These are phyloP conservation scores for Pneumocystis murina DNA, from an alignment of 1,139 yeast genomes.

Conservation along the genomic window DNA sequence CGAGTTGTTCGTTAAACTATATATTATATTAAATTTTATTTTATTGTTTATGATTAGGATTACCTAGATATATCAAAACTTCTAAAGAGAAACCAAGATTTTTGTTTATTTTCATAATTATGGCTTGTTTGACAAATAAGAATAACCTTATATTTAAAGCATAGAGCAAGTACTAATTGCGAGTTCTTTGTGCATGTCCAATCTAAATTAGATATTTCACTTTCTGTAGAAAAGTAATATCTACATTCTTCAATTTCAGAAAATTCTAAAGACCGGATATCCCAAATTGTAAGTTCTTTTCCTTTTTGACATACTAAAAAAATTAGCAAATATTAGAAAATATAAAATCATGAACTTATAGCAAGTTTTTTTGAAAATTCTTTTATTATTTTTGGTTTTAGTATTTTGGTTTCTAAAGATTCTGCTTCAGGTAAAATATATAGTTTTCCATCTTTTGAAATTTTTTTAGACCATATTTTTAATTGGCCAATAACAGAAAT, in stretches of 20 bases:
- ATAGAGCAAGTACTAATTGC: slow-evolving; percentile 68
- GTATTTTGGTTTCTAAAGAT: slow-evolving; percentile 6
- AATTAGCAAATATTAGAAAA: not conserved
- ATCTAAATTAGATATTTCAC: slow-evolving; percentile 44
- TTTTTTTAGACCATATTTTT: not conserved
- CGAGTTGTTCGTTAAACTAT: slow-evolving; percentile 43
- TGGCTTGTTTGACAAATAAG: slow-evolving; percentile 70
- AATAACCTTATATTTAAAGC: slow-evolving; percentile 47
- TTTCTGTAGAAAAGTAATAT: slow-evolving; percentile 26
- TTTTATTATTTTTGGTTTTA: slow-evolving; percentile 13
- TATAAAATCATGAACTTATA: slow-evolving; percentile 1
- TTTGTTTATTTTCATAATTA: slow-evolving; percentile 69
- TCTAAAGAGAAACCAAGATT: slow-evolving; percentile 65
- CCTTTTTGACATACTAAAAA: slow-evolving; percentile 19
- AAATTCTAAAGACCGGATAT: slow-evolving; percentile 28
- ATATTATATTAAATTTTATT: not conserved
- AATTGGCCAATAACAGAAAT: not conserved
- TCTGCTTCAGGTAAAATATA: not conserved
- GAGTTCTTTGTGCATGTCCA: slow-evolving; percentile 60
- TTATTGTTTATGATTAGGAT: slow-evolving; percentile 12
- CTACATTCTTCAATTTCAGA: slow-evolving; percentile 36
- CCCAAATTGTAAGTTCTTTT: slow-evolving; percentile 56
- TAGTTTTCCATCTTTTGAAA: not conserved
- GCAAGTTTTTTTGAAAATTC: slow-evolving; percentile 24
- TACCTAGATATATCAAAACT: slow-evolving; percentile 51